Percentiles rank a stretch among this genome's conserved stretches.
phyloP scores from a whole-genome alignment of 106 monocot species.

The Agapanthus africanus region DNA sequence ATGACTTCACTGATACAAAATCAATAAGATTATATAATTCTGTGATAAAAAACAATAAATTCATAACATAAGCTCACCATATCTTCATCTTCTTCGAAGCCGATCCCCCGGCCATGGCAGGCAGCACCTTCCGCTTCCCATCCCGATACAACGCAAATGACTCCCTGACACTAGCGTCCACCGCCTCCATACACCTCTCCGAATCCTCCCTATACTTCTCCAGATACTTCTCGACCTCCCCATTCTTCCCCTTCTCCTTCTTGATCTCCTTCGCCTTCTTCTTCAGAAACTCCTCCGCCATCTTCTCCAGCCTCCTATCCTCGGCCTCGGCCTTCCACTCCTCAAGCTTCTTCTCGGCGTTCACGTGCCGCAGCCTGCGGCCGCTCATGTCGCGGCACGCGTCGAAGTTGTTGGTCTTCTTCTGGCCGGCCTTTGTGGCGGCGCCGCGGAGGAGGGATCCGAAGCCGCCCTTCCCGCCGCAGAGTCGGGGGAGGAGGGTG shows the following conservation, averaged over 20 bases:
- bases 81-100: constrained; percentile 66
- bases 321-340: constrained; percentile 90
- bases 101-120: constrained; percentile 21
- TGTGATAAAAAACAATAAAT: background rate
- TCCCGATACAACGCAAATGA: constrained; percentile 68
- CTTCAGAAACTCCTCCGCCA: constrained; percentile 84
- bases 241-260: constrained; percentile 18
- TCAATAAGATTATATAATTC: background rate
- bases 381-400: constrained; percentile 99
- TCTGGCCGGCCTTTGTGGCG: constrained; percentile 97
- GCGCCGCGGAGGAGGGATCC: constrained; percentile 94
- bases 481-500: constrained; percentile 67
- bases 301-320: constrained; percentile 66
- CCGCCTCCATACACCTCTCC: constrained; percentile 56
- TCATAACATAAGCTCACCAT: constrained; percentile 41
- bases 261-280: constrained; percentile 86
- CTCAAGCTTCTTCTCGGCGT: constrained; percentile 89
- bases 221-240: constrained; percentile 50
- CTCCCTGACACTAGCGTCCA: constrained; percentile 72
- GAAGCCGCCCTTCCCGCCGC: constrained; percentile 94
- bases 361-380: constrained; percentile 82
- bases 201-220: constrained; percentile 56
- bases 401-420: constrained; percentile 98
- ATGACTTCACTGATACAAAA: too few relatives aligned
- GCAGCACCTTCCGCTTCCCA: constrained; percentile 56